Evolutionary conservation across 2,329 filamentous ascomycete species (phyloP).

Genomic region (Ophiocordyceps robertsii): DNA sequence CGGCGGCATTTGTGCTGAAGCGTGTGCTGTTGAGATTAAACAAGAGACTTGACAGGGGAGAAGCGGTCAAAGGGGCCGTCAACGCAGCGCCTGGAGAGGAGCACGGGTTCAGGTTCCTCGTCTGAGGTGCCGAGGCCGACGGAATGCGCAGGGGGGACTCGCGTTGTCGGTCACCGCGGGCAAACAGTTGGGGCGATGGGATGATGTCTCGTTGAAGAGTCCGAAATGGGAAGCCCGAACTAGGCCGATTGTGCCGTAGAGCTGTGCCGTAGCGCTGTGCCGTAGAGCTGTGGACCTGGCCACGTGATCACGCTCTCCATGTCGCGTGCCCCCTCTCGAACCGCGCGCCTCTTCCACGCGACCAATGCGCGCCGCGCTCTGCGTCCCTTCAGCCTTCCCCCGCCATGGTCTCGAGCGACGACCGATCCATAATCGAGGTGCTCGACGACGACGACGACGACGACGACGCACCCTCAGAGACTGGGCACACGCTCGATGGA

Average conservation of each 20-base stretch:
- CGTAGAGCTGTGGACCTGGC: too few relatives aligned
- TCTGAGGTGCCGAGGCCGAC: conserved; percentile 19
- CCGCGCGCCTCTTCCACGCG: not conserved
- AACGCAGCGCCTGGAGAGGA: conserved; percentile 40
- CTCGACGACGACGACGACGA: too few relatives aligned
- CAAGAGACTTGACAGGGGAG: conserved; percentile 53
- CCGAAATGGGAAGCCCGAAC: too few relatives aligned
- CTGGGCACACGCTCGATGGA: conserved; percentile 4
- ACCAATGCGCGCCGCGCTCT: not conserved
- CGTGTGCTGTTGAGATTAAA: conserved; percentile 53
- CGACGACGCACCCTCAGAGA: conserved; percentile 9
- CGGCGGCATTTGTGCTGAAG: conserved; percentile 47
- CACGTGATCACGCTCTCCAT: too few relatives aligned
- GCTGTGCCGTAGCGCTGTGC: too few relatives aligned
- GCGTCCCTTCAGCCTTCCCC: not conserved
- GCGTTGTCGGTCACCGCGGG: too few relatives aligned
- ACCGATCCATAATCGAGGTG: conserved; percentile 11
- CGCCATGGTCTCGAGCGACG: not conserved
- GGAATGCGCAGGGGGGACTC: too few relatives aligned
- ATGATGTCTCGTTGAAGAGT: too few relatives aligned
- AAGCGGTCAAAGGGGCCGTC: conserved; percentile 30
- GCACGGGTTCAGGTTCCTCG: conserved; percentile 53
- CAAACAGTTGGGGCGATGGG: too few relatives aligned
- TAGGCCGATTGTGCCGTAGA: too few relatives aligned
- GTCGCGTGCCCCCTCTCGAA: too few relatives aligned